A percentile compares a stretch with the other conserved stretches of the same genome.
These are phyloP conservation scores for Leptomonas pyrrhocoris DNA, from an alignment of 208 protist species.

Conservation along the genomic window DNA sequence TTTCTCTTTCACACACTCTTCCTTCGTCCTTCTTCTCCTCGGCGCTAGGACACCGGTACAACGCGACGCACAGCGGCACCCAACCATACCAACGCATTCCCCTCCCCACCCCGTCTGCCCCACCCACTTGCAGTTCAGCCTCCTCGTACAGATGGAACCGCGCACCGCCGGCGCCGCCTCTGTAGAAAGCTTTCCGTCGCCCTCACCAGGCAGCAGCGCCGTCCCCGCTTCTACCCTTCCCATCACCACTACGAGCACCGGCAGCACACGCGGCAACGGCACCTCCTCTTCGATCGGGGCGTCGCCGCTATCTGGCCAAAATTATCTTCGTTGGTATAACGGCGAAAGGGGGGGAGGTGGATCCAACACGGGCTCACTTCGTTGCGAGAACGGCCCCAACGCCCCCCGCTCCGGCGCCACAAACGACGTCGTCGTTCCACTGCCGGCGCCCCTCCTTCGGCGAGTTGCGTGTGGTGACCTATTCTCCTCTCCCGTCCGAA, in stretches of 20 bases:
- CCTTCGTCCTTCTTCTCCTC: too few relatives aligned
- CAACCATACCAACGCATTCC: background rate
- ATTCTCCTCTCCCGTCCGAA: too few relatives aligned
- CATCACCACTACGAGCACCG: background rate
- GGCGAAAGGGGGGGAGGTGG: background rate
- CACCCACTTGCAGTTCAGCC: background rate
- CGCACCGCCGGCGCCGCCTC: background rate
- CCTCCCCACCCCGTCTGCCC: background rate
- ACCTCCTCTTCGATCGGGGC: slow-evolving; percentile 1
- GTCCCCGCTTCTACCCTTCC: background rate
- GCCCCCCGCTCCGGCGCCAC: background rate
- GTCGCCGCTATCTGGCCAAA: background rate
- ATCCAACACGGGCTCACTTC: background rate
- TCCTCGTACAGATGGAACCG: background rate
- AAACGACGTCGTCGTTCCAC: background rate
- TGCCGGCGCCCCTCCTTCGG: background rate
- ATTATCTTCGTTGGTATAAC: background rate
- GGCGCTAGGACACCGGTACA: too few relatives aligned
- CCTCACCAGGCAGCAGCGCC: background rate
- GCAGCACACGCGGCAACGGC: background rate
- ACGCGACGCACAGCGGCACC: background rate
- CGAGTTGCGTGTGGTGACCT: too few relatives aligned
- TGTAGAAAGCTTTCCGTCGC: background rate
- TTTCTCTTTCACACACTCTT: too few relatives aligned
- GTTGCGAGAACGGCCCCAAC: background rate